A percentile compares a stretch with the other conserved stretches of the same genome.
phyloP scores from a whole-genome alignment of 495 filamentous ascomycete genomes.

The Penicillium turbatum region DNA sequence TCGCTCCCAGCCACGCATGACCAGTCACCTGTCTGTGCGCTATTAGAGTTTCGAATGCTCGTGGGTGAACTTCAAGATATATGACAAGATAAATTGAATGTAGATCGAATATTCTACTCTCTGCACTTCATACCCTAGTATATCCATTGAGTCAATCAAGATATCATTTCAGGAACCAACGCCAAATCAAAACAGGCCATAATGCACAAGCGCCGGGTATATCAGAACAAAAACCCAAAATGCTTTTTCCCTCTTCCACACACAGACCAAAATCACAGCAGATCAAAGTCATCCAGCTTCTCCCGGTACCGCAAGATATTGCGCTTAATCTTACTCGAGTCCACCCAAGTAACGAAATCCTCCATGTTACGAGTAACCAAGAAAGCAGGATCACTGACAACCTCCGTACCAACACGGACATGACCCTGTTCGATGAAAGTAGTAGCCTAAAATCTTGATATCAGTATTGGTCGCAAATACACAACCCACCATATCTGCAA shows the following conservation, averaged over 20 bases:
- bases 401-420: slow-evolving; percentile 87
- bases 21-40: not conserved
- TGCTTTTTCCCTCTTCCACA: slow-evolving; percentile 16
- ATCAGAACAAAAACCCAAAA: slow-evolving; percentile 24
- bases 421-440: slow-evolving; percentile 95
- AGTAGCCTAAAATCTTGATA: slow-evolving; percentile 47
- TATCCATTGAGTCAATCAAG: not conserved
- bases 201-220: slow-evolving; percentile 31
- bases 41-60: not conserved
- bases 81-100: not conserved
- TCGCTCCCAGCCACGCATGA: not conserved
- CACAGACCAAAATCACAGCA: slow-evolving; percentile 50
- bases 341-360: slow-evolving; percentile 96
- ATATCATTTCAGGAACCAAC: slow-evolving; percentile 10
- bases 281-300: slow-evolving; percentile 94
- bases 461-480: not conserved
- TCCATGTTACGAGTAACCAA: slow-evolving; percentile 70
- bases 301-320: slow-evolving; percentile 91
- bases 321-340: slow-evolving; percentile 93
- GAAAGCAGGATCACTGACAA: slow-evolving; percentile 71
- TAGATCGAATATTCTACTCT: not conserved
- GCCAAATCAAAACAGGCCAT: slow-evolving; percentile 14
- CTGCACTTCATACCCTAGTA: not conserved
- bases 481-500: slow-evolving; percentile 15
- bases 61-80: too few species aligned